Evolutionary conservation across 495 filamentous ascomycete species (phyloP), one percentile per base, ranked within the genome.

Genomic region (Tuber melanosporum): DNA sequence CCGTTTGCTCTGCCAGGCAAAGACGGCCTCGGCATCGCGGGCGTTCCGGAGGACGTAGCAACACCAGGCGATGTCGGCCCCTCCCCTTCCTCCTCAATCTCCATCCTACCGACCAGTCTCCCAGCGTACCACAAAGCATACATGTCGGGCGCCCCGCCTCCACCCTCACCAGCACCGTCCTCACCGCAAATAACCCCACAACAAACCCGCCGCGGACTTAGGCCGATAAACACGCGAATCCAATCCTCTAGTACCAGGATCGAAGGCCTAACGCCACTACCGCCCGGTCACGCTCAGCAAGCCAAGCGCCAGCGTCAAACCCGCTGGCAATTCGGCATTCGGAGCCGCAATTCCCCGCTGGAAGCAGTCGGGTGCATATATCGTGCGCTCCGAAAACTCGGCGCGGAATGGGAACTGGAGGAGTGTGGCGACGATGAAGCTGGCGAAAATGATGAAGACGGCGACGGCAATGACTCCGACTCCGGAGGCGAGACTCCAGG

Each of bases 261-360:
- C 32, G 78, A 80, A 42, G 74, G 78, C 12, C 62, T 80, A 5
- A 80, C 78, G 2, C 78, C 78, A 3, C 42, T 80, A 5, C 26
- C 57, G 1, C 57, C 57, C 14, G 26, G 73, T 12, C 57, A 52
- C 66, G 71, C 22, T 42, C 52, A 73, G 41, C 20, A 66, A 32
- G 84, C 85, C 42, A 94, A 92, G 83, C 92, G 91, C 84, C 85
- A 84, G 43, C 89, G 89, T 74, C 89, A 90, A 4, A 92, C 93
- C 1, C 92, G 93, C 76, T 99, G 95, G 95, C 96, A 98, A 84
- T 99, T 98, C 83, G 95, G 95, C 45, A 99, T 99, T 76, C 90
- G 95, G 1, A 95, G 92, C 39, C 88, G 96, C 45, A 99, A 98
- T 84, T 92, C 93, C 39, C 95, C 96, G 0, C 91, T 94, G 44